phyloP scores from a whole-genome alignment of 768 basidiomycete genomes.

The Suillus placidus region DNA sequence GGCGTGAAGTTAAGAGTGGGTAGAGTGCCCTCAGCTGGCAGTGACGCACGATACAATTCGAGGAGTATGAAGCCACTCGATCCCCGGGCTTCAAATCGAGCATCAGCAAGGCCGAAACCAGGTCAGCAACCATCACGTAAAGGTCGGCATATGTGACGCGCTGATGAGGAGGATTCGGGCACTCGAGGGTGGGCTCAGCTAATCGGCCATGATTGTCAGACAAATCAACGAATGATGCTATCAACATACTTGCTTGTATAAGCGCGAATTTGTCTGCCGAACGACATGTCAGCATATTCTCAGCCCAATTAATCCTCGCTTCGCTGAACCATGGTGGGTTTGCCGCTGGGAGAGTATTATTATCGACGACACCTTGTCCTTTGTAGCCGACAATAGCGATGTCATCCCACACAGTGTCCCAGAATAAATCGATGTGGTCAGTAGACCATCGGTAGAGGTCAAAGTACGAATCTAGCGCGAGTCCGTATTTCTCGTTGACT shows the following conservation, averaged over 20 bases:
- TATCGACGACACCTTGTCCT: conserved; percentile 62
- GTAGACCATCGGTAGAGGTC: conserved; percentile 74
- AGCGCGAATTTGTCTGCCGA: conserved; percentile 62
- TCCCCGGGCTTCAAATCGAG: conserved; percentile 64
- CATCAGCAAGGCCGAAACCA: conserved; percentile 57
- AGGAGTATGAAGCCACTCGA: conserved; percentile 76
- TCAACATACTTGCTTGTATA: conserved; percentile 65
- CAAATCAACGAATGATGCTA: conserved; percentile 18
- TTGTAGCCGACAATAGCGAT: conserved; percentile 63
- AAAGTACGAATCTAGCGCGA: conserved; percentile 54
- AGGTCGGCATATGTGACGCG: conserved; percentile 59
- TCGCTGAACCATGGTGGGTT: conserved; percentile 76
- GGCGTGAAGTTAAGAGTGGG: conserved; percentile 11
- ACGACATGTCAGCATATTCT: conserved; percentile 72
- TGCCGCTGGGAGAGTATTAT: conserved; percentile 48
- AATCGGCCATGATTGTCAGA: conserved; percentile 7
- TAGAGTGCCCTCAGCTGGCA: conserved; percentile 12
- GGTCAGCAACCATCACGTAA: conserved; percentile 55
- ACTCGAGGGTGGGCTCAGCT: conserved; percentile 65
- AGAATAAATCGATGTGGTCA: conserved; percentile 61
- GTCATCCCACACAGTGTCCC: conserved; percentile 75
- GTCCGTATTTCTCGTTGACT: conserved; percentile 51
- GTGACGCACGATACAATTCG: conserved; percentile 71
- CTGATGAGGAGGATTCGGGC: conserved; percentile 46
- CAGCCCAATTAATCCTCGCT: conserved; percentile 76